Conservation (phyloP, 2,329 filamentous ascomycete genomes). For the Atkinsonella texensis region DNA sequence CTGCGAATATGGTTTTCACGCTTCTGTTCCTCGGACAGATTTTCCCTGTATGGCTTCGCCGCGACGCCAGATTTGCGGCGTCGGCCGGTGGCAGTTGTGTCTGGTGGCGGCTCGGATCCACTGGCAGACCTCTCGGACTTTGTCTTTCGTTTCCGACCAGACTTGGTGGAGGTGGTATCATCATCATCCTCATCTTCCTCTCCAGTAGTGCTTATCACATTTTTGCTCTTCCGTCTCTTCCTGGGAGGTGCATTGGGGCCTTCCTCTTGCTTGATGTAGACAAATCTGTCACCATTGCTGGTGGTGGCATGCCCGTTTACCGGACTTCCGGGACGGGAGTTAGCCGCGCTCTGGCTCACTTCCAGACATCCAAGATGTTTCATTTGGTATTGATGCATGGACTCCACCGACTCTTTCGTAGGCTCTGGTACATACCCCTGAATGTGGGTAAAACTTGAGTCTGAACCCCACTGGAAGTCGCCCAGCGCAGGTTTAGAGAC, state of each 20-base stretch:
- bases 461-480: slow-evolving; percentile 56
- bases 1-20: slow-evolving; percentile 77
- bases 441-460: slow-evolving; percentile 46
- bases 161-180: slow-evolving; percentile 23
- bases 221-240: slow-evolving; percentile 45
- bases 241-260: slow-evolving; percentile 30
- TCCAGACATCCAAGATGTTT: slow-evolving; percentile 46
- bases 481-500: slow-evolving; percentile 25
- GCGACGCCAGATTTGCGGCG: slow-evolving; percentile 36
- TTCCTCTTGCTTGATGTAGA: slow-evolving; percentile 20
- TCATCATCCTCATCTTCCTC: slow-evolving; percentile 25
- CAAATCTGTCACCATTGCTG: slow-evolving; percentile 10
- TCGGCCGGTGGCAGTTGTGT: slow-evolving; percentile 27
- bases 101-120: slow-evolving; percentile 21
- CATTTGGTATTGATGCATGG: slow-evolving; percentile 41
- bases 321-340: slow-evolving; percentile 49
- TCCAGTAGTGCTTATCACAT: slow-evolving; percentile 25
- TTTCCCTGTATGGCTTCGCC: slow-evolving; percentile 46
- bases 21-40: slow-evolving; percentile 72
- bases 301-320: slow-evolving; percentile 10
- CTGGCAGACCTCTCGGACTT: slow-evolving; percentile 26
- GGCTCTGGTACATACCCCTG: slow-evolving; percentile 48
- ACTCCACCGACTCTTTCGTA: slow-evolving; percentile 45
- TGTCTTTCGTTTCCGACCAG: slow-evolving; percentile 34
- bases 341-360: slow-evolving; percentile 43